Conservation (phyloP, 1,284 basidiomycete species). For the Moesziomyces antarcticus region DNA sequence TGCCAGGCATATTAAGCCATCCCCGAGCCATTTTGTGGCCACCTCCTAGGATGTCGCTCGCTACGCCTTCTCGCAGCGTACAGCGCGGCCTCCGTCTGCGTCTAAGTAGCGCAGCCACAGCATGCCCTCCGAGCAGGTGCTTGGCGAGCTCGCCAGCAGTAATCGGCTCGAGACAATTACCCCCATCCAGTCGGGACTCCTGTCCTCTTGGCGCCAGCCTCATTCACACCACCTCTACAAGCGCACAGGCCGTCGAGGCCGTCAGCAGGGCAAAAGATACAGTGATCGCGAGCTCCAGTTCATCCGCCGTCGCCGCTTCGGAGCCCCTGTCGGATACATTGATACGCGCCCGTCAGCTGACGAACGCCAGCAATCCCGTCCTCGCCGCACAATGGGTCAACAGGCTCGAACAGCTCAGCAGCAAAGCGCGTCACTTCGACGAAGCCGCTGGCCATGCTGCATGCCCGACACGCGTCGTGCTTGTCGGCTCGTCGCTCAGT, state of each 20-base stretch:
- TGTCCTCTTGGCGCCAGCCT: background rate
- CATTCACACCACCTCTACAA: slow-evolving; percentile 1
- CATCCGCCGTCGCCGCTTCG: background rate
- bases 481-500: slow-evolving; percentile 37
- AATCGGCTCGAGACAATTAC: background rate
- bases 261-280: background rate
- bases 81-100: slow-evolving; percentile 26
- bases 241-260: slow-evolving; percentile 19
- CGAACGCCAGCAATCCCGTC: slow-evolving; percentile 5
- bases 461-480: slow-evolving; percentile 11
- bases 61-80: slow-evolving; percentile 16
- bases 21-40: background rate
- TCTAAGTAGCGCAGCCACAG: background rate
- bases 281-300: background rate
- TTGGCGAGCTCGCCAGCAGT: background rate
- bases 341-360: slow-evolving; percentile 16
- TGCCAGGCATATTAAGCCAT: background rate
- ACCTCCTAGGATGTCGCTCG: slow-evolving; percentile 10
- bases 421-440: slow-evolving; percentile 7
- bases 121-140: slow-evolving; percentile 1
- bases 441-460: background rate
- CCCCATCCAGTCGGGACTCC: background rate
- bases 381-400: slow-evolving; percentile 18
- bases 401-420: slow-evolving; percentile 12
- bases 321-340: slow-evolving; percentile 8